These are phyloP conservation scores for Phytophthora hybrid DNA, from an alignment of 352 stramenopile genomes.

Conservation along the genomic window DNA sequence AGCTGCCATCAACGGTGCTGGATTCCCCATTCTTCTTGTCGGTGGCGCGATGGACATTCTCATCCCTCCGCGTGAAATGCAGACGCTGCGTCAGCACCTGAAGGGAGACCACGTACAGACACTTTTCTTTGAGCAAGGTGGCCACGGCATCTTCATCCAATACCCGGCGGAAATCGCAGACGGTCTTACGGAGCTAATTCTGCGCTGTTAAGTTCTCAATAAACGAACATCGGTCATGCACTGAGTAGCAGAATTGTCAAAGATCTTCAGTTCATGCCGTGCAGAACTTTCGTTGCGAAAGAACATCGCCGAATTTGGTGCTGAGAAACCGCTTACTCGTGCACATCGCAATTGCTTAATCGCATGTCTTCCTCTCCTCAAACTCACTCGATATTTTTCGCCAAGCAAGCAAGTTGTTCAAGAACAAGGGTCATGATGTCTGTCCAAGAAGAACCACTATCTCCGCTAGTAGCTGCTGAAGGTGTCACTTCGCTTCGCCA, in stretches of 20 bases:
- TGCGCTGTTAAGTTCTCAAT: background rate
- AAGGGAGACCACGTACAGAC: slow-evolving; percentile 45
- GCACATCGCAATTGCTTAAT: background rate
- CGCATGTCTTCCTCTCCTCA: background rate
- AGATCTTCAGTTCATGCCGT: too few relatives aligned
- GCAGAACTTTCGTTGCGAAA: too few relatives aligned
- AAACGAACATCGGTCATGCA: too few relatives aligned
- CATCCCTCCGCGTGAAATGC: slow-evolving; percentile 47
- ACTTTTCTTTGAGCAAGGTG: slow-evolving; percentile 50
- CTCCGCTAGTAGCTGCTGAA: slow-evolving; percentile 31
- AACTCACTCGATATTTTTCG: background rate
- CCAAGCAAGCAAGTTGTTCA: background rate
- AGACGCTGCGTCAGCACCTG: slow-evolving; percentile 36
- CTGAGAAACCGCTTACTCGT: background rate
- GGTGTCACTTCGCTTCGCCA: slow-evolving; percentile 47
- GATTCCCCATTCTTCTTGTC: slow-evolving; percentile 58
- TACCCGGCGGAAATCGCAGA: slow-evolving; percentile 46
- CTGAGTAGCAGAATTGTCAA: too few relatives aligned
- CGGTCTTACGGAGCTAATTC: slow-evolving; percentile 20
- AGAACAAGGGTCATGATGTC: background rate
- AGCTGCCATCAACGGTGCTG: slow-evolving; percentile 38
- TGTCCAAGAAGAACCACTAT: background rate
- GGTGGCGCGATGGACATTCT: slow-evolving; percentile 49
- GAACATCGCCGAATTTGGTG: too few relatives aligned
- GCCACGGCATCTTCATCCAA: slow-evolving; percentile 54